Evolutionary conservation across 78 protist genomes (phyloP), one percentile per base, ranked within the genome.

Genomic region (Abeoforma whisleri): DNA sequence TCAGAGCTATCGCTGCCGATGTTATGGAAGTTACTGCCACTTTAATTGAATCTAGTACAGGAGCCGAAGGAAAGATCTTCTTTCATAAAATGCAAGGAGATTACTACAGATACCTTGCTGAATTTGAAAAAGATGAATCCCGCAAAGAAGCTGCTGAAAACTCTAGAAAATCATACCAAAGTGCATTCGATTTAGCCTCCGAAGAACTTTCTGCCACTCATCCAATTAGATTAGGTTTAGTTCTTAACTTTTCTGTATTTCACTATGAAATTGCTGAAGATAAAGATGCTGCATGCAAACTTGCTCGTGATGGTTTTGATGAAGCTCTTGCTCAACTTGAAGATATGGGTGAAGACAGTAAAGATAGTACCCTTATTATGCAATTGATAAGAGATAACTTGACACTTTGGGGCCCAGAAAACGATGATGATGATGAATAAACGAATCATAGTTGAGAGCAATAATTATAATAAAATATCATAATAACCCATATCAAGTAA

Each of bases 151-250:
- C 89, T 16, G 93, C 92, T 5, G 89, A 88, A 57, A 40, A 37
- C 48, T 19, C 95, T 30, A 91, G 87, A 30, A 77, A 2, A 0
- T 88, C 94, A 12, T 93, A 93, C 91, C 25, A 81, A 68, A 0
- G 25, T 12, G 96, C 96, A 16, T 31, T 69, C 62, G 93, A 92
- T 68, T 68, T 91, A 8, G 97, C 97, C 39, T 2, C 68, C 40
- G 33, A 39, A 12, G 93, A 94, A 76, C 91, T 96, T 39, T 88
- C 93, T 48, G 96, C 97, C 39, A 97, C 98, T n/a, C 91, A 96
- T 93, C 99, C 99, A 68, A 93, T 93, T 91, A 97, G 99, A 48
- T 90, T 98, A 19, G 99, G 99, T 76, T 94, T 96, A 1, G 99
- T 98, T 68, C 94, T 98, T 86, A 98, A 97, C 96, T 96, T 95